A percentile compares a stretch with the other conserved stretches of the same genome.
Evolutionary conservation across 1,139 yeast species (phyloP).

Genomic region (Sugiyamaella novakii): DNA sequence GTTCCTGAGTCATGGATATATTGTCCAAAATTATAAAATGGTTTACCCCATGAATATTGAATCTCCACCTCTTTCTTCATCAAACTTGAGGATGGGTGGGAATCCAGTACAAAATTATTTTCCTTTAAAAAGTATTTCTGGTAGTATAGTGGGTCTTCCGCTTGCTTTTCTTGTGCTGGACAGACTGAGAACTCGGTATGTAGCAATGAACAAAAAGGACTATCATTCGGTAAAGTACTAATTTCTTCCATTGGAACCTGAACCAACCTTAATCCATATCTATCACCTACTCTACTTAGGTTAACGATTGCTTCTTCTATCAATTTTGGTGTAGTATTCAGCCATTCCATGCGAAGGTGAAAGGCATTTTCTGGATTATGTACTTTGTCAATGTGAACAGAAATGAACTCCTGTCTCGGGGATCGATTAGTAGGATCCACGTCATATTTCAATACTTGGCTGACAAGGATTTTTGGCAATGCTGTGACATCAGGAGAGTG

Average conservation of each 20-base stretch:
- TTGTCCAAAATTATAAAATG: constrained; percentile 79
- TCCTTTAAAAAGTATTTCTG: constrained; percentile 62
- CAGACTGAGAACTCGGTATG: constrained; percentile 41
- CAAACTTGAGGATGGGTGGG: constrained; percentile 56
- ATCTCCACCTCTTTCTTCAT: constrained; percentile 46
- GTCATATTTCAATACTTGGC: constrained; percentile 67
- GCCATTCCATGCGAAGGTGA: constrained; percentile 90
- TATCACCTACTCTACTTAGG: constrained; percentile 80
- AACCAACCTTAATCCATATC: constrained; percentile 84
- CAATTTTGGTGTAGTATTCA: constrained; percentile 82
- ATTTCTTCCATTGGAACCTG: constrained; percentile 93
- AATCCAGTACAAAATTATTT: constrained; percentile 76
- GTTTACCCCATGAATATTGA: constrained; percentile 90
- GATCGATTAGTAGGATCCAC: constrained; percentile 75
- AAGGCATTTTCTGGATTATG: constrained; percentile 96
- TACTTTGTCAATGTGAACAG: constrained; percentile 86
- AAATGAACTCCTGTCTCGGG: constrained; percentile 72
- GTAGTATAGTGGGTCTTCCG: constrained; percentile 58
- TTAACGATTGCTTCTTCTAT: constrained; percentile 84
- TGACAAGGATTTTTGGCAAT: constrained; percentile 49
- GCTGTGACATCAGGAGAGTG: constrained; percentile 15
- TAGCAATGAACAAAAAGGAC: constrained; percentile 88
- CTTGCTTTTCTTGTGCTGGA: not conserved
- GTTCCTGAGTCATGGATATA: constrained; percentile 89
- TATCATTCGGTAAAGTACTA: constrained; percentile 69